Evolutionary conservation across 2,329 filamentous ascomycete genomes (phyloP).

Genomic region (Fusarium sp.): DNA sequence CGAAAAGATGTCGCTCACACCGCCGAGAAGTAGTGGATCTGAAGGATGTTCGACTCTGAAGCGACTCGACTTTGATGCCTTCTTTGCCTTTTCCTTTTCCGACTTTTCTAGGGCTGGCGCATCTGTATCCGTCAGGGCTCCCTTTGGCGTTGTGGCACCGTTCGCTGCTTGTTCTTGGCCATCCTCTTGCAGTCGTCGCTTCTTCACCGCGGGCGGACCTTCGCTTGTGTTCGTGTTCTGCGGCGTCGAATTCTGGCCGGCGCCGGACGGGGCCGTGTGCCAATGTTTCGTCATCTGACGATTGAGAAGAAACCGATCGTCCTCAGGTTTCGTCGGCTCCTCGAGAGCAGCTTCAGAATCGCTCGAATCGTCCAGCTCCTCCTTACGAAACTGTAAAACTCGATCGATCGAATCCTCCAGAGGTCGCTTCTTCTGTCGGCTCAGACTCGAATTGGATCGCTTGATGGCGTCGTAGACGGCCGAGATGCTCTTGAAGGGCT

Average conservation of each 20-base stretch:
- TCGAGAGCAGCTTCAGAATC: constrained; percentile 64
- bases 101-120: constrained; percentile 36
- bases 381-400: constrained; percentile 79
- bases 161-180: constrained; percentile 41
- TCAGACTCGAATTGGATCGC: constrained; percentile 86
- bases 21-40: constrained; percentile 44
- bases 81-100: constrained; percentile 51
- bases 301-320: constrained; percentile 57
- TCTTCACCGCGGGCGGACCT: constrained; percentile 46
- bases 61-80: constrained; percentile 46
- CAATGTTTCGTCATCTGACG: constrained; percentile 58
- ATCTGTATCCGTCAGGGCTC: constrained; percentile 36
- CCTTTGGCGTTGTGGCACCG: constrained; percentile 27
- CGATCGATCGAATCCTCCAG: constrained; percentile 89
- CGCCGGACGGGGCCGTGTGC: constrained; percentile 37
- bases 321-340: constrained; percentile 50
- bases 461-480: constrained; percentile 84
- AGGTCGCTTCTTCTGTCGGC: constrained; percentile 82
- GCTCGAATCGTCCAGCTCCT: constrained; percentile 68
- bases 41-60: constrained; percentile 48
- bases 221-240: constrained; percentile 30
- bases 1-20: constrained; percentile 44
- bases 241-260: not conserved
- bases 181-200: constrained; percentile 48
- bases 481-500: constrained; percentile 62